phyloP scores from a whole-genome alignment of 495 filamentous ascomycete species.

The Platismatia glauca region DNA sequence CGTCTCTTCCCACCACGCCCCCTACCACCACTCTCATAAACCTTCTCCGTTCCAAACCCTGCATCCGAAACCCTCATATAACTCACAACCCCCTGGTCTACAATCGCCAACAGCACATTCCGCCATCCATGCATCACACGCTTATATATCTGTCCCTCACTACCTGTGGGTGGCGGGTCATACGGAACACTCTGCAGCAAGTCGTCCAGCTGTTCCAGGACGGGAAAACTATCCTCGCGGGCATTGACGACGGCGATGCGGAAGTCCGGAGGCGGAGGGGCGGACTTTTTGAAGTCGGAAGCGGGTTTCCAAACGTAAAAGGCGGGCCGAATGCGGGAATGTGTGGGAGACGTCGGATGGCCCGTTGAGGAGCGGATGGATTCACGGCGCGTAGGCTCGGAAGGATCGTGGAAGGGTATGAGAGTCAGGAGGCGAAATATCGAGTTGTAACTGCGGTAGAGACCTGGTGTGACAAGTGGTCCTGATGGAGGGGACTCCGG shows the following conservation, averaged over 20 bases:
- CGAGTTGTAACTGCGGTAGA: conserved; percentile 66
- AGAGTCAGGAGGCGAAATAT: conserved; percentile 69
- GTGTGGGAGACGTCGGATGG: conserved; percentile 9
- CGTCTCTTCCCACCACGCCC: conserved; percentile 34
- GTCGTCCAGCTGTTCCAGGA: conserved; percentile 56
- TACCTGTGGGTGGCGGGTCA: conserved; percentile 44
- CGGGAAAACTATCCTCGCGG: conserved; percentile 59
- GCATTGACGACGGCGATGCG: conserved; percentile 71
- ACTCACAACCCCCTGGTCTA: conserved; percentile 83
- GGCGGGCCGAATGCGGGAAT: conserved; percentile 55
- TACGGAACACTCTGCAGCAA: conserved; percentile 62
- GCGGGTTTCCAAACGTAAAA: conserved; percentile 77
- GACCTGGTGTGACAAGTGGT: conserved; percentile 62
- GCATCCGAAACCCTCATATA: conserved; percentile 73
- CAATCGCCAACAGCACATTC: conserved; percentile 79
- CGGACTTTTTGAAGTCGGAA: conserved; percentile 62
- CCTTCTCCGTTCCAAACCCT: conserved; percentile 64
- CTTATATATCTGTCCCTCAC: conserved; percentile 47
- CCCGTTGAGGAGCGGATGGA: conserved; percentile 17
- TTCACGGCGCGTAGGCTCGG: conserved; percentile 12
- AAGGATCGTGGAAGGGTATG: conserved; percentile 64
- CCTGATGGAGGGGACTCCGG: conserved; percentile 36
- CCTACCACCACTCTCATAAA: conserved; percentile 45
- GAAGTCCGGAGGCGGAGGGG: conserved; percentile 71
- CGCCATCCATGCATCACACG: conserved; percentile 77